A percentile compares a stretch with the other conserved stretches of the same genome.
Evolutionary conservation across 2,329 filamentous ascomycete species (phyloP).

Genomic region (Pyrenochaeta sp.): DNA sequence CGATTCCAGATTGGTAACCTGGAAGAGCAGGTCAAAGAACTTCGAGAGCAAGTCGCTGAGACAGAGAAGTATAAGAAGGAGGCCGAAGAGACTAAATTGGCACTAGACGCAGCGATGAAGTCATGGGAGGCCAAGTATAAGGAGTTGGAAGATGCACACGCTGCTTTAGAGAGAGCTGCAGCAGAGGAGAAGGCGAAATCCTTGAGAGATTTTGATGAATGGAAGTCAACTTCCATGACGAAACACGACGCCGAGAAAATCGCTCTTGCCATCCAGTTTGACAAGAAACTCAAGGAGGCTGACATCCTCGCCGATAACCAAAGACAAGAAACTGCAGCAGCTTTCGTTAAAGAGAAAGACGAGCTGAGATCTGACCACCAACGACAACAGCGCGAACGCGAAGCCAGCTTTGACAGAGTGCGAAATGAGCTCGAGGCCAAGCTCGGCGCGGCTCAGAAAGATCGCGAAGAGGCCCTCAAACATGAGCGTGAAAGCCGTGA

Average conservation of each 20-base stretch:
- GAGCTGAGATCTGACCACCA: constrained; percentile 44
- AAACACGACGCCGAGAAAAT: constrained; percentile 51
- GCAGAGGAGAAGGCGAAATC: constrained; percentile 46
- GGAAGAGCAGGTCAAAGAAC: constrained; percentile 62
- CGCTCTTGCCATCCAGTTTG: constrained; percentile 50
- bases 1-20: constrained; percentile 60
- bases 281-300: constrained; percentile 55
- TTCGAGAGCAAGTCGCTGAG: constrained; percentile 57
- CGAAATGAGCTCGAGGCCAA: constrained; percentile 55
- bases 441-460: constrained; percentile 49
- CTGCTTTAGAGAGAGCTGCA: constrained; percentile 49
- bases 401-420: constrained; percentile 53
- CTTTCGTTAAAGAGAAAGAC: constrained; percentile 45
- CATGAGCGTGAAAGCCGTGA: constrained; percentile 57
- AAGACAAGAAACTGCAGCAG: constrained; percentile 54
- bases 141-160: constrained; percentile 53
- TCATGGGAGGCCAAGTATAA: constrained; percentile 55
- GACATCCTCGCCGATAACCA: constrained; percentile 60
- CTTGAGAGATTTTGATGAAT: constrained; percentile 53
- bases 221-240: constrained; percentile 49
- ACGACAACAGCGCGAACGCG: constrained; percentile 49
- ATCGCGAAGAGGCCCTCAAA: constrained; percentile 56
- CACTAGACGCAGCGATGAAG: constrained; percentile 43
- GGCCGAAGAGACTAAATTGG: constrained; percentile 39
- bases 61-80: constrained; percentile 55